Base-by-base conservation (phyloP, 2,329 filamentous ascomycete genomes). In the Calonectria pauciramosa region DNA sequence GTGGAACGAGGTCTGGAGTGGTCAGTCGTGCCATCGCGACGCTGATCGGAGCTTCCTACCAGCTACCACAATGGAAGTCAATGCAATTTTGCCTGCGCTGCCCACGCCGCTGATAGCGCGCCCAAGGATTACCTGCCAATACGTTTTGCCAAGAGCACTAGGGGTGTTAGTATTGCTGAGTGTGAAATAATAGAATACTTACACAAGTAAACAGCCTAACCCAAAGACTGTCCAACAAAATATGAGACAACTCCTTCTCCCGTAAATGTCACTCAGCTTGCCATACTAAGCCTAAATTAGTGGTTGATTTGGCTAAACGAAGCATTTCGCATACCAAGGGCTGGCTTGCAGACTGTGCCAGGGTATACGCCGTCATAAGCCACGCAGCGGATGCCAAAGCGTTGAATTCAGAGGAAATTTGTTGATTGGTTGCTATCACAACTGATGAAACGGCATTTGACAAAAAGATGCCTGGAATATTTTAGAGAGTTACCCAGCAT, bases 381-480 rank as follows among this genome's bases (percentile, higher is more conserved):
- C 71, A 73, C 3, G 66, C 59, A 28, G 71, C 67, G 5, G 66
- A 70, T 18, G 66, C 65, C 7, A 69, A 36, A 10, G 66, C 51
- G 7, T 70, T 32, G 20, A 73, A 73, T 14, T 73, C 71, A 6
- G 75, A 76, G 8, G 75, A 70, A 30, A 76, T 76, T 6, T 71
- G 69, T n/a, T 72, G 69, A 32, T 72, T 68, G 20, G 70, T 75
- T 1, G 75, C 75, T 7, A 76, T 66, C 10, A 76, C 72, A 8
- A 76, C 56, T 1, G 75, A 75, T 23, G 72, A 73, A 32, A 71
- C 70, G 7, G 70, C 70, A 32, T 76, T 75, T 34, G 75, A 73
- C 11, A 76, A 44, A 34, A 72, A 72, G 20, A 76, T 68, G 2
- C 75, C 75, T 73, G 13, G 7, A 36, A 18, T 6, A 4, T 4